Evolutionary conservation across 805 yeast species (phyloP), one percentile per base, ranked within the genome.

Genomic region (Yamadazyma akitaensis): DNA sequence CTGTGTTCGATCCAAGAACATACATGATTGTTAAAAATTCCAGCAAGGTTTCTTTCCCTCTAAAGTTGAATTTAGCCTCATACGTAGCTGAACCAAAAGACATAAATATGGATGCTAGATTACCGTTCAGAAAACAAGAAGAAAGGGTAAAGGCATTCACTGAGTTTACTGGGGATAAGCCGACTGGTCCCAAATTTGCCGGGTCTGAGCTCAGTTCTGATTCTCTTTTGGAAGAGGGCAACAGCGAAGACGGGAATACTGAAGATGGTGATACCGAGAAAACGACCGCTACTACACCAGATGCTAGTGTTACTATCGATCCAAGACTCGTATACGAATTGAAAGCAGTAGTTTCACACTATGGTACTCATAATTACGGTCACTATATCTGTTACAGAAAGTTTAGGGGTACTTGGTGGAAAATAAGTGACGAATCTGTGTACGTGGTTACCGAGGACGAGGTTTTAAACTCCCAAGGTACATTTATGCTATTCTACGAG

Each of bases 301-400:
- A 44, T 14, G 21, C 31, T 8, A 37, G 36, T n/a, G 5, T n/a
- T 13, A 7, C 16, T 12, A 12, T 40, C 3, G 60, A 67, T 48
- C 76, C 81, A 2, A 72, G 75, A 2, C 62, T 85, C 37, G 68
- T 75, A 2, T 92, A 92, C 63, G 75, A 81, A 34, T 73, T 92
- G 51, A 87, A 87, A 59, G 88, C 97, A 0, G 94, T 88, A 1
- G 87, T 92, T 38, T 83, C 92, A 1, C 99, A 92, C 64, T 91
- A 85, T 62, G 99, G 99, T 41, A 86, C 96, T 0, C 97, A 94
- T 57, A 90, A 92, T 57, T 94, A 89, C 62, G 99, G 99, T n/a
- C 99, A 92, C 64, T 92, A 92, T 61, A 87, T 92, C 50, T 89
- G 95, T 36, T 92, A 79, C 68, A 80, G 97, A 59, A 84, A 81